phyloP scores from a whole-genome alignment of 2,329 filamentous ascomycete genomes.

The Fusarium lyarnte region DNA sequence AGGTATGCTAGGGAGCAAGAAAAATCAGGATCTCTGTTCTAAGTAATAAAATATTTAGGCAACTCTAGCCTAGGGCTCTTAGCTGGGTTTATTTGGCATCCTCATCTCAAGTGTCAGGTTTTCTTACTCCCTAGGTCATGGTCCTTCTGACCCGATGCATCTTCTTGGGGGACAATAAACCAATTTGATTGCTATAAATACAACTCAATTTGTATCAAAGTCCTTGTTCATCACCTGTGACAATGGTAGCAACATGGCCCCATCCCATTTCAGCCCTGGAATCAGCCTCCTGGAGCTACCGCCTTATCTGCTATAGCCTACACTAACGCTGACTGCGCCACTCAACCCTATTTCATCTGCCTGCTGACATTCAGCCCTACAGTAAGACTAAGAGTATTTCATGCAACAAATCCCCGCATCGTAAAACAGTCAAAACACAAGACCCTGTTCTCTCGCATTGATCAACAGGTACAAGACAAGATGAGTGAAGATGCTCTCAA shows the following conservation, averaged over 20 bases:
- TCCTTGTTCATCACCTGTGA: not conserved
- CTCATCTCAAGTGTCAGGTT: not conserved
- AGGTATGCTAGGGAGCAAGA: not conserved
- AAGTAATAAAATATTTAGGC: not conserved
- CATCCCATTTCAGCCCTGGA: not conserved
- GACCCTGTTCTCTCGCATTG: not conserved
- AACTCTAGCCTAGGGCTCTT: not conserved
- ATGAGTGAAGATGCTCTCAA: fast-evolving
- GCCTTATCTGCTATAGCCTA: not conserved
- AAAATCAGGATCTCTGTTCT: not conserved
- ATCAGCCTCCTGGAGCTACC: not conserved
- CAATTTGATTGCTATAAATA: not conserved
- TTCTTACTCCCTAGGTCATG: not conserved
- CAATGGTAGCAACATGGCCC: too few species aligned
- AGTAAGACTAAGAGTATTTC: not conserved
- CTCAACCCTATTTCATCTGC: not conserved
- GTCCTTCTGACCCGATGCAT: not conserved
- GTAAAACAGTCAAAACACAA: not conserved
- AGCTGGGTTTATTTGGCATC: too few species aligned
- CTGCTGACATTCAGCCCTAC: not conserved
- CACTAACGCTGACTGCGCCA: not conserved
- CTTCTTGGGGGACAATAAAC: not conserved
- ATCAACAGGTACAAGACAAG: fast-evolving
- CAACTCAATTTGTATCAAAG: fast-evolving
- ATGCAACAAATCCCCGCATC: not conserved